These are phyloP conservation scores for Ophiostoma quercus DNA, from an alignment of 2,329 filamentous ascomycete genomes.

Conservation along the genomic window DNA sequence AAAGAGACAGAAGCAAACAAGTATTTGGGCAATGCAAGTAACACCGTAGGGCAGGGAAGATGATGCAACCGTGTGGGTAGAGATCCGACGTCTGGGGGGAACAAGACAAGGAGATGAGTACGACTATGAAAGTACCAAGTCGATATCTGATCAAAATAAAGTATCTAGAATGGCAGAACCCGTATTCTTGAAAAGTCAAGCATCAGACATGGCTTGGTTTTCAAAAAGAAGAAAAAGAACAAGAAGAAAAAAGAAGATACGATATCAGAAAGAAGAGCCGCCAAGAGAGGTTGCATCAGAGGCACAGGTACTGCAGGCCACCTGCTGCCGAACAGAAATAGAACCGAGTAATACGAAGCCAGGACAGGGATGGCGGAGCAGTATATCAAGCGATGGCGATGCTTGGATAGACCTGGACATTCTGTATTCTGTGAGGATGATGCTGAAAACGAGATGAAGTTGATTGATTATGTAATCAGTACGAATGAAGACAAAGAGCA, in stretches of 20 bases:
- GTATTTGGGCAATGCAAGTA: not conserved
- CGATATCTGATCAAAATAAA: not conserved
- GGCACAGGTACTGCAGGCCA: not conserved
- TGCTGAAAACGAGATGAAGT: not conserved
- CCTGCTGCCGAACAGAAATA: slow-evolving; percentile 8
- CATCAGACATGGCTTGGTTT: not conserved
- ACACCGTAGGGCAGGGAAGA: not conserved
- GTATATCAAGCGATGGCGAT: not conserved
- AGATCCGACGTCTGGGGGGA: not conserved
- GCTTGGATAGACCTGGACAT: no score
- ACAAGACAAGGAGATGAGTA: not conserved
- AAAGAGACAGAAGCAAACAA: not conserved
- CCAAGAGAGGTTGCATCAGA: not conserved
- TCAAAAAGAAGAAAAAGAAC: not conserved
- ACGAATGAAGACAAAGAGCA: no score
- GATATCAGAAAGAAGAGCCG: not conserved
- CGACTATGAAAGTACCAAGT: not conserved
- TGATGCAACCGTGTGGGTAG: slow-evolving; percentile 3
- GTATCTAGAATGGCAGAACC: not conserved
- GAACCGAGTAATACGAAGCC: slow-evolving; percentile 2
- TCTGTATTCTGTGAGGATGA: no score
- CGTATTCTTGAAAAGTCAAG: not conserved
- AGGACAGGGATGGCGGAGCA: slow-evolving; percentile 5
- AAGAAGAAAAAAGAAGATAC: not conserved
- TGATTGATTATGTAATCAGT: not conserved